Evolutionary conservation across 2,329 filamentous ascomycete genomes (phyloP).

Genomic region (Pyrenophora graminea): DNA sequence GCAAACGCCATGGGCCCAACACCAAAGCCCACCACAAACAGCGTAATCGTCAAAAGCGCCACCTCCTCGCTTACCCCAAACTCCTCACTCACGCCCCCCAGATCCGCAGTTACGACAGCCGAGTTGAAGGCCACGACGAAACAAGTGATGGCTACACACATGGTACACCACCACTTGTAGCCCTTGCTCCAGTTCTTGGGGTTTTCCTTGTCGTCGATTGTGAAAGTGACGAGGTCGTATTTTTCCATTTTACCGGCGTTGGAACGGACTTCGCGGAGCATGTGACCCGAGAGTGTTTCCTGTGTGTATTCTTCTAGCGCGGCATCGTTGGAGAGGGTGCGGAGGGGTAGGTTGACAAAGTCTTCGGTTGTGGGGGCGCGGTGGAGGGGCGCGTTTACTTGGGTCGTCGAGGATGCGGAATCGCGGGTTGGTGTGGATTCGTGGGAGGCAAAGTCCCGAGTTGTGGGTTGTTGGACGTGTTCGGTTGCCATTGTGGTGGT

Average conservation of each 20-base stretch:
- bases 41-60: conserved; percentile 69
- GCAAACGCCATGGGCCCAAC: conserved; percentile 81
- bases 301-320: conserved; percentile 66
- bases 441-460: conserved; percentile 19
- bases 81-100: conserved; percentile 64
- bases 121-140: conserved; percentile 59
- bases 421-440: conserved; percentile 12
- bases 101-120: conserved; percentile 77
- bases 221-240: conserved; percentile 72
- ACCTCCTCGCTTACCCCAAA: conserved; percentile 75
- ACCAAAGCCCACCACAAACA: conserved; percentile 83
- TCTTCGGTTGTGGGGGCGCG: conserved; percentile 44
- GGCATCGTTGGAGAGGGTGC: conserved; percentile 63
- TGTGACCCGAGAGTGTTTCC: conserved; percentile 66
- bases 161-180: conserved; percentile 78
- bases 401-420: conserved; percentile 20
- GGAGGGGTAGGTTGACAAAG: conserved; percentile 65
- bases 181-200: conserved; percentile 84
- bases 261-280: conserved; percentile 60
- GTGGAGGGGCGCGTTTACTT: conserved; percentile 17
- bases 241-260: conserved; percentile 56
- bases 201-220: conserved; percentile 71
- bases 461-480: conserved; percentile 12
- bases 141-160: conserved; percentile 71
- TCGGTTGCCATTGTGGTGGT: conserved; percentile 21